These are phyloP conservation scores for Syzygium syzygioides DNA, from an alignment of 441 rosid species.

Conservation along the genomic window DNA sequence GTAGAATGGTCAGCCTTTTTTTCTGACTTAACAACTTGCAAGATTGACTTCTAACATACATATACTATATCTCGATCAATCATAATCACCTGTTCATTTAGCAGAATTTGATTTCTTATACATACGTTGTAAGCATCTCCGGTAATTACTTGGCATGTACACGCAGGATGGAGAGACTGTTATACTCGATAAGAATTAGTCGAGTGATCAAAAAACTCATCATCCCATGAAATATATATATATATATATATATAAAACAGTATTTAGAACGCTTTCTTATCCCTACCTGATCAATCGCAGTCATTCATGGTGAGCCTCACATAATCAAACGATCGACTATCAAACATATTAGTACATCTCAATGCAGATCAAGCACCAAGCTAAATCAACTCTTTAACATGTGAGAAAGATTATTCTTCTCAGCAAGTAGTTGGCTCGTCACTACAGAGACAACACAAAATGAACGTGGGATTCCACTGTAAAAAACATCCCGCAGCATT, in stretches of 20 bases:
- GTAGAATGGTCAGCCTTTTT: neutral
- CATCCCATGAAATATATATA: neutral
- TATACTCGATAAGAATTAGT: neutral
- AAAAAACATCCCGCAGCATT: neutral
- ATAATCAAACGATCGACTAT: neutral
- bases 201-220: fast-evolving
- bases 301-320: neutral
- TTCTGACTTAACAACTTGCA: neutral
- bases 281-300: neutral
- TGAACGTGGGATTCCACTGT: neutral
- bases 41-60: neutral
- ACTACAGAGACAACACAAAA: neutral
- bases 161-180: fast-evolving
- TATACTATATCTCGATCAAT: neutral
- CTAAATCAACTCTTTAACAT: neutral
- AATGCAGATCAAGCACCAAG: neutral
- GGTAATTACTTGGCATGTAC: neutral
- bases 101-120: neutral
- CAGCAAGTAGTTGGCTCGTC: neutral
- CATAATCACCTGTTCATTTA: neutral
- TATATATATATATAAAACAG: neutral
- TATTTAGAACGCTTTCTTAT: neutral
- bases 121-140: neutral
- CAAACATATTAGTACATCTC: neutral
- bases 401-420: neutral